Conservation (phyloP, 2,329 filamentous ascomycete species). For the Hypomyces perniciosus region DNA sequence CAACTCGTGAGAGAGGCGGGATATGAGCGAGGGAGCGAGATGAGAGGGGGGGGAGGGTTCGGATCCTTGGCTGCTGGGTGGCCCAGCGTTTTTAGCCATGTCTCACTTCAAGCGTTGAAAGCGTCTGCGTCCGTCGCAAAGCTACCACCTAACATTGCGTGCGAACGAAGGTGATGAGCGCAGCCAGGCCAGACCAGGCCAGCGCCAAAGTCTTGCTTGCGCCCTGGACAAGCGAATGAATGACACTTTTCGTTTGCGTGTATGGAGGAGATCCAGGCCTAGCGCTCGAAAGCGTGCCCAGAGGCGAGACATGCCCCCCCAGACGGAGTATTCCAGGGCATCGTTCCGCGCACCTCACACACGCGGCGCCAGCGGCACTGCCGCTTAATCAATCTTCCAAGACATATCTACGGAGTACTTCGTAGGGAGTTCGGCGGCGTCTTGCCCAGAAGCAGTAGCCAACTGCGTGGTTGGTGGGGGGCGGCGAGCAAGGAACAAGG, state of each 20-base stretch:
- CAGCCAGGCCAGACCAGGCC: background rate
- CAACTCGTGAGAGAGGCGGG: background rate
- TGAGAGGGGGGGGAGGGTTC: background rate
- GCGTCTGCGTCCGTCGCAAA: constrained; percentile 20
- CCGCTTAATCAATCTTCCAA: background rate
- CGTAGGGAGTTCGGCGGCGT: constrained; percentile 3
- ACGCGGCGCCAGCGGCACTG: too few species aligned
- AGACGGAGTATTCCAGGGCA: too few species aligned
- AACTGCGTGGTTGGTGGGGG: constrained; percentile 12
- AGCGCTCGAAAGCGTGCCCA: too few species aligned
- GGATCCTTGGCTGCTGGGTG: background rate
- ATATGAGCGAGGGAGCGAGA: background rate
- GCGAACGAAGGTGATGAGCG: background rate
- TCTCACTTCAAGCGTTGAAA: constrained; percentile 15
- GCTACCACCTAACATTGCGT: background rate
- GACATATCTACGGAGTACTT: background rate
- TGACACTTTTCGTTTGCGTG: too few species aligned
- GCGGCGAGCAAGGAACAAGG: background rate
- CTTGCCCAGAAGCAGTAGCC: constrained; percentile 12
- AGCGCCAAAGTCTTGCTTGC: too few species aligned
- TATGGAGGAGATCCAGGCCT: too few species aligned
- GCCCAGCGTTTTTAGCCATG: constrained; percentile 13
- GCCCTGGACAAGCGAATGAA: too few species aligned
- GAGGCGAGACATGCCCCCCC: too few species aligned
- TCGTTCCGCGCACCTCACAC: too few species aligned